Conservation (phyloP, 2,329 filamentous ascomycete genomes). For the Paracamarosporium sp. region DNA sequence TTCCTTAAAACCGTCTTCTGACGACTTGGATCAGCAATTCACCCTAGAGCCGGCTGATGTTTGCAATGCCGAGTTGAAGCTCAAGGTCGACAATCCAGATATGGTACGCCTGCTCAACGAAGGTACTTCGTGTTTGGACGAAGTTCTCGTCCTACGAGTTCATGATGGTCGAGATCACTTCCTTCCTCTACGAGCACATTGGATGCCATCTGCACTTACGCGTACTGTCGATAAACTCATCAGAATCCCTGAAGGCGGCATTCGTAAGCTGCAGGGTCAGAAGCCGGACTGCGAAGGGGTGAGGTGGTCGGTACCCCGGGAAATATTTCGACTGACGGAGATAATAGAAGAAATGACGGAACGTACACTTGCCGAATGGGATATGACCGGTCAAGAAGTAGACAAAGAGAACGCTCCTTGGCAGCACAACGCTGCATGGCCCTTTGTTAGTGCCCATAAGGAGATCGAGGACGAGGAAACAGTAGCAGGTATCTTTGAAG, state of each 20-base stretch:
- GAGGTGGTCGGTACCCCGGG: conserved; percentile 81
- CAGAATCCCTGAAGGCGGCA: conserved; percentile 77
- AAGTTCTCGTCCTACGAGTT: conserved; percentile 86
- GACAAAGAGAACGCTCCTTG: conserved; percentile 56
- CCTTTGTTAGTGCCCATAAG: conserved; percentile 54
- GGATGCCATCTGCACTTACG: conserved; percentile 83
- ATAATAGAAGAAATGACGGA: conserved; percentile 69
- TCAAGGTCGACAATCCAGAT: conserved; percentile 68
- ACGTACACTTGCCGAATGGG: conserved; percentile 67
- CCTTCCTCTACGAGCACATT: conserved; percentile 77
- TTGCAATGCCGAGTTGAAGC: conserved; percentile 70
- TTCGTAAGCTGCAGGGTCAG: conserved; percentile 72
- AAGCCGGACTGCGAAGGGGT: conserved; percentile 58
- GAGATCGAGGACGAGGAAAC: conserved; percentile 57
- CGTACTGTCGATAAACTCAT: conserved; percentile 89
- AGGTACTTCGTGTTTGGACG: conserved; percentile 71
- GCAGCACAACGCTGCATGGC: conserved; percentile 63
- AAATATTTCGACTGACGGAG: conserved; percentile 89
- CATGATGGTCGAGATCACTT: conserved; percentile 89
- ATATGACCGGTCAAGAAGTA: conserved; percentile 58
- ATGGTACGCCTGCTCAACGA: conserved; percentile 76
- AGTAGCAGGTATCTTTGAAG: conserved; percentile 61
- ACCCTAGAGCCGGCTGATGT: conserved; percentile 87
- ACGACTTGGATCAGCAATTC: conserved; percentile 56
- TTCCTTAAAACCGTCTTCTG: conserved; percentile 31